Base-by-base conservation (phyloP, 768 basidiomycete species). In the Lentinula guzmanii region DNA sequence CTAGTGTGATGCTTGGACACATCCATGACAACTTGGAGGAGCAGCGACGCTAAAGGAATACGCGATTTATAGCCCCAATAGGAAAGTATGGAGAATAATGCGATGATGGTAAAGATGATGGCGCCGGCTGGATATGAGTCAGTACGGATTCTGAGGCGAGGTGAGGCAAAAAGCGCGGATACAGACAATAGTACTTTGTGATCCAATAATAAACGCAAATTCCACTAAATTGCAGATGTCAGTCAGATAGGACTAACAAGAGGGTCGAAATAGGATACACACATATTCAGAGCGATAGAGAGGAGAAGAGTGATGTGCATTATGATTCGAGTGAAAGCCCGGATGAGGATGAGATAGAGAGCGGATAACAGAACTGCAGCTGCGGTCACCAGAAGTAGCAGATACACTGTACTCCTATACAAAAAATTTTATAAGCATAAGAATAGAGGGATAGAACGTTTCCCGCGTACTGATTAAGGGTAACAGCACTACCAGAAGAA, bases 1-100 rank as follows among this genome's bases (percentile, higher is more conserved):
- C 84, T 85, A 60, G 79, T 83, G 70, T 93, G 90, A 68, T 92
- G 90, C 67, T 92, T 93, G 45, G 90, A 83, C 21, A 93, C 81
- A 65, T 93, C 91, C 79, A 93, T 90, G 6, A 89, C 87, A 28
- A 90, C 86, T 71, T 93, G 90, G 3, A 94, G 80, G 2, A 93
- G 80, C 6, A 93, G 72, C 7, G 89, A 83, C 1, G 91, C 90
- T 2, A 95, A 76, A 0, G 91, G 91, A 56, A 95, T 93, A 34
- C 91, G 86, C 8, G 80, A 80, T 60, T 79, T 78, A 68, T 83
- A 87, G 18, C 86, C 90, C 65, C 79, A 90, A 75, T 93, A 93
- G 31, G 86, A 82, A 13, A 93, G 68, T 7, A 93, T 70, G 1
- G 90, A 91, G 58, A 94, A 70, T 33, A 93, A 63, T 0, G 91